A percentile compares a stretch with the other conserved stretches of the same genome.
Evolutionary conservation across 805 yeast species (phyloP).

Genomic region (Ogataea chonburiensis): DNA sequence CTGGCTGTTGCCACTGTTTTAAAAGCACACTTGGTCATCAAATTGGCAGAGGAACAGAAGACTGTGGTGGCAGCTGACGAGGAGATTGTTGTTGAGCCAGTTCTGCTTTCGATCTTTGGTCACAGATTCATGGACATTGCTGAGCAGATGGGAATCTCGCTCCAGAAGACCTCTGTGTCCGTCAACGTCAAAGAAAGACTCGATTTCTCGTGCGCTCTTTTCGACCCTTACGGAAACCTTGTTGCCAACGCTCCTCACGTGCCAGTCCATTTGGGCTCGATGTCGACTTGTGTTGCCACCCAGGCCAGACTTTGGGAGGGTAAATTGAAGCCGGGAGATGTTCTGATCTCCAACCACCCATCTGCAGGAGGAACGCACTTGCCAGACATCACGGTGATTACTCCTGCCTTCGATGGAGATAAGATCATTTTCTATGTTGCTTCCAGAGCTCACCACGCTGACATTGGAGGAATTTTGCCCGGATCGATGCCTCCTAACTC

Average conservation of each 20-base stretch:
- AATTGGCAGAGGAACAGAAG: conserved; percentile 12
- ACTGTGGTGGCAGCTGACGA: conserved; percentile 14
- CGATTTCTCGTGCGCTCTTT: conserved; percentile 83
- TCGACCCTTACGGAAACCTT: conserved; percentile 71
- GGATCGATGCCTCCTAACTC: conserved; percentile 96
- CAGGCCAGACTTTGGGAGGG: conserved; percentile 68
- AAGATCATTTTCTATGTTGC: conserved; percentile 83
- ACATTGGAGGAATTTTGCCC: conserved; percentile 88
- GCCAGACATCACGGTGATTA: conserved; percentile 88
- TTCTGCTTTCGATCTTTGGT: conserved; percentile 71
- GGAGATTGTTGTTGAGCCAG: conserved; percentile 54
- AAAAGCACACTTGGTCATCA: conserved; percentile 60
- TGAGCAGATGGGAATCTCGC: conserved; percentile 81
- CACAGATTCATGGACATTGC: conserved; percentile 90
- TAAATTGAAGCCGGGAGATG: conserved; percentile 69
- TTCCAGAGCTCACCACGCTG: conserved; percentile 94
- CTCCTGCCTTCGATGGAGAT: conserved; percentile 75
- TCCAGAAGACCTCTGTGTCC: conserved; percentile 76
- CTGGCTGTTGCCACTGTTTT: conserved; percentile 53
- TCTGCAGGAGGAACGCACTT: conserved; percentile 83
- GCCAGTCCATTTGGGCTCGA: conserved; percentile 84
- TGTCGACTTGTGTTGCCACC: conserved; percentile 73
- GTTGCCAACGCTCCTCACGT: conserved; percentile 89
- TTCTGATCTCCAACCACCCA: conserved; percentile 76
- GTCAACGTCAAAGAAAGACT: conserved; percentile 82